Evolutionary conservation across 2,329 filamentous ascomycete genomes (phyloP).

Genomic region (Paecilomyces sp.): DNA sequence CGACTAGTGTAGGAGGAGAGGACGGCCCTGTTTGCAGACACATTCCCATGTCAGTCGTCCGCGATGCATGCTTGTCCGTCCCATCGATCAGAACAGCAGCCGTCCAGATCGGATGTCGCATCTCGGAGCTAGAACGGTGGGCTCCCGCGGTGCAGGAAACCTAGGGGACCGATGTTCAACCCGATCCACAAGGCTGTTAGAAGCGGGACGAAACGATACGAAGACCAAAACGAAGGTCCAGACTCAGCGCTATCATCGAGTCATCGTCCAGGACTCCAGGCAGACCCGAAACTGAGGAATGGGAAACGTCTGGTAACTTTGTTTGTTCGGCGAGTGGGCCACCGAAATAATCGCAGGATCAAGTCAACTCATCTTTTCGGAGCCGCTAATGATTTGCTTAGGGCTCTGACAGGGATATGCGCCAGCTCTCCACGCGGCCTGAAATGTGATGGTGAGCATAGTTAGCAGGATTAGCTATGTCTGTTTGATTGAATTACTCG

Average conservation of each 20-base stretch:
- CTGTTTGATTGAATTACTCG: neutral
- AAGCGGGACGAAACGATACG: neutral
- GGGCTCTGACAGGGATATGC: neutral
- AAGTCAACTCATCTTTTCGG: neutral
- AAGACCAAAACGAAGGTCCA: neutral
- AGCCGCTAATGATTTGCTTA: neutral
- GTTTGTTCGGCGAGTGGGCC: neutral
- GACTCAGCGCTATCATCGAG: neutral
- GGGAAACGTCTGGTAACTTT: neutral
- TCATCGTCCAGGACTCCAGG: neutral
- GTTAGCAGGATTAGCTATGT: neutral
- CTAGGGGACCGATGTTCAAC: neutral
- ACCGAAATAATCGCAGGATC: neutral
- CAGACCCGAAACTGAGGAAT: neutral
- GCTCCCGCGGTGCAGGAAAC: neutral
- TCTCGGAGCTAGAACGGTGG: neutral
- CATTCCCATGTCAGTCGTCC: neutral
- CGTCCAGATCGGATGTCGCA: neutral
- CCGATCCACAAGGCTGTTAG: neutral
- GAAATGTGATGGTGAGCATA: neutral
- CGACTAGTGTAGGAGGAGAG: neutral
- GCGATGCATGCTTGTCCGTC: neutral
- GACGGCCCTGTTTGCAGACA: neutral
- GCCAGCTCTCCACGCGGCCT: neutral
- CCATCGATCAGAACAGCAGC: neutral